phyloP scores from a whole-genome alignment of 306 rosid genomes.

The Cucurbita argyrosperma region DNA sequence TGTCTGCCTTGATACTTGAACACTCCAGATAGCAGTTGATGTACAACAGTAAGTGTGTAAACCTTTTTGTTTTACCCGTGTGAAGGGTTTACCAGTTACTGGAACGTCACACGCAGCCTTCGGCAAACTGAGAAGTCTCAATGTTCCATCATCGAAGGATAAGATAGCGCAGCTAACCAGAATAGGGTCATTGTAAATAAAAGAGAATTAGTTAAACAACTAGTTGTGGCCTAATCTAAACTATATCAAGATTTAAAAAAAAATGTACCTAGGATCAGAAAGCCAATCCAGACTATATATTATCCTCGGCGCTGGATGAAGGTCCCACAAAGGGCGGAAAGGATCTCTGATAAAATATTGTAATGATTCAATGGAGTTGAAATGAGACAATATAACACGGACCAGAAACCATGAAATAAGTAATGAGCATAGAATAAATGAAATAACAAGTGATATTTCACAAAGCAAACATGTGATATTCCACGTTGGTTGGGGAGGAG shows the following conservation, averaged over 20 bases:
- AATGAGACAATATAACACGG: not conserved
- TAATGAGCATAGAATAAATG: not conserved
- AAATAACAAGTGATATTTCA: not conserved
- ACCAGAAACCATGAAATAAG: not conserved
- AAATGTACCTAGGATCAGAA: slow-evolving; percentile 57
- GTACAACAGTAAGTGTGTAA: slow-evolving; percentile 37
- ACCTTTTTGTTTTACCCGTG: slow-evolving; percentile 55
- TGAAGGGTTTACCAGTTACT: slow-evolving; percentile 48
- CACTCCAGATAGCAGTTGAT: slow-evolving; percentile 69
- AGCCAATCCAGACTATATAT: slow-evolving; percentile 82
- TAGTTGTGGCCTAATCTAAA: not conserved
- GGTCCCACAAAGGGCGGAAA: slow-evolving; percentile 68
- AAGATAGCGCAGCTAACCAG: slow-evolving; percentile 56
- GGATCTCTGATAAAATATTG: slow-evolving; percentile 32
- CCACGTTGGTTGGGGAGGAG: no score
- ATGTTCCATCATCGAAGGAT: slow-evolving; percentile 84
- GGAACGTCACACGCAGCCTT: slow-evolving; percentile 70
- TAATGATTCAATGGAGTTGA: not conserved
- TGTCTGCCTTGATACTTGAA: slow-evolving; percentile 64
- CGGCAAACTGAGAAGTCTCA: slow-evolving; percentile 58
- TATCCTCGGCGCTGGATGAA: slow-evolving; percentile 49
- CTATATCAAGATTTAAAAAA: not conserved
- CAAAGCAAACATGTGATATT: not conserved
- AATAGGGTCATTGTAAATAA: not conserved
- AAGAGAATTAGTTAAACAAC: not conserved